Percentiles rank a stretch among this genome's conserved stretches.
Conservation (phyloP, 2,329 filamentous ascomycete species). For the Neofusicoccum umdonicola region DNA sequence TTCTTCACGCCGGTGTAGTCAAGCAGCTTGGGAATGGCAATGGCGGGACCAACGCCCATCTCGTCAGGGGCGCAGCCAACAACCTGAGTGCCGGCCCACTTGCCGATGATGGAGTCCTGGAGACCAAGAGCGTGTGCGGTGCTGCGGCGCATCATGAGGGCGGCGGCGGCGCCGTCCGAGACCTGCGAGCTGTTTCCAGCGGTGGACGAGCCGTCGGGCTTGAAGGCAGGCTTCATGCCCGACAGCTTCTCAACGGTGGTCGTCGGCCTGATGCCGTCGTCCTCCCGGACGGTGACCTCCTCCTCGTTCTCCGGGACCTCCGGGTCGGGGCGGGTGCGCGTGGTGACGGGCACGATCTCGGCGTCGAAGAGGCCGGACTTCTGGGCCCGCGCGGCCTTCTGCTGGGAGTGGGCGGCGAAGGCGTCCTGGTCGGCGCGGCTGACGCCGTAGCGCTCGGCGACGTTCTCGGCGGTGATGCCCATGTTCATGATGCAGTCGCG, state of each 20-base stretch:
- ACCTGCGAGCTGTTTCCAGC: constrained; percentile 86
- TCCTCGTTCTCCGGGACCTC: constrained; percentile 49
- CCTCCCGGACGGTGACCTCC: constrained; percentile 66
- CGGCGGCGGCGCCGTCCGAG: constrained; percentile 81
- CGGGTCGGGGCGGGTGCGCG: constrained; percentile 65
- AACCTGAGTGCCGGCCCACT: constrained; percentile 74
- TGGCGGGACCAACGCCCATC: constrained; percentile 87
- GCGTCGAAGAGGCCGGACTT: constrained; percentile 66
- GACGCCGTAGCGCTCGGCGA: constrained; percentile 74
- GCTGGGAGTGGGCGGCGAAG: constrained; percentile 74
- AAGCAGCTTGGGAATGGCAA: constrained; percentile 84
- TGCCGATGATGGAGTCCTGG: constrained; percentile 66
- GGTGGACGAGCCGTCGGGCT: constrained; percentile 69
- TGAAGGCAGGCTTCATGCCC: constrained; percentile 83
- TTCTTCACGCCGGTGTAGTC: constrained; percentile 62
- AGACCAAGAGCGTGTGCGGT: constrained; percentile 74
- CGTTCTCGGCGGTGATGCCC: constrained; percentile 88
- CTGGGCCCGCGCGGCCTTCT: constrained; percentile 69
- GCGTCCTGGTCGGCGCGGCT: constrained; percentile 75
- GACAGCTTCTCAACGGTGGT: constrained; percentile 69
- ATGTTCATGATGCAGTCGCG: constrained; percentile 91
- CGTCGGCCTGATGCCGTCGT: constrained; percentile 77
- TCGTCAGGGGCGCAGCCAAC: constrained; percentile 82
- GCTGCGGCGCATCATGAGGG: constrained; percentile 79
- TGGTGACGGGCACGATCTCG: constrained; percentile 79